Conservation (phyloP, 345 rosid genomes). For the Abelmoschus esculentus region DNA sequence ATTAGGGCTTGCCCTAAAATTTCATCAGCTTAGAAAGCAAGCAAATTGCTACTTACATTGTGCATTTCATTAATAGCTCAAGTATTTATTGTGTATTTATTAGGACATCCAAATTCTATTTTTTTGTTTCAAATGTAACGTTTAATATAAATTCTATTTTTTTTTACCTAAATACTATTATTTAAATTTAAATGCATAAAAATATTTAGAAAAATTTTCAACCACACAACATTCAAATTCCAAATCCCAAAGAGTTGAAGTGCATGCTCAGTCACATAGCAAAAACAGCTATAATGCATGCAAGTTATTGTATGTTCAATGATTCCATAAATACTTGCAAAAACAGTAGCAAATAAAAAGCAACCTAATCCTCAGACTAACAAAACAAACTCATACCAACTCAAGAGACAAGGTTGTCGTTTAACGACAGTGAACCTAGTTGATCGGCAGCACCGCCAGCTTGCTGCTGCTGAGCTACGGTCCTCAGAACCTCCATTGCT, state of each 20-base stretch:
- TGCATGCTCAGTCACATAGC: too few relatives aligned
- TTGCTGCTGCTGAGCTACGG: conserved; percentile 56
- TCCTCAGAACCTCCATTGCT: conserved; percentile 89
- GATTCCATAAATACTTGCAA: neutral
- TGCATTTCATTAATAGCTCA: too few relatives aligned
- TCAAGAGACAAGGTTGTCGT: conserved; percentile 52
- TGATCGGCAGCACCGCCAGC: conserved; percentile 60
- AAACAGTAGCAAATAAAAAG: neutral
- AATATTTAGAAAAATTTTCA: too few relatives aligned
- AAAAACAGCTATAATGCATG: too few relatives aligned
- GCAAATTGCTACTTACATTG: too few relatives aligned
- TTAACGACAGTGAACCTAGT: conserved; percentile 62
- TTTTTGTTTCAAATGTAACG: too few relatives aligned
- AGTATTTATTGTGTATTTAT: too few relatives aligned
- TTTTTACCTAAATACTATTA: too few relatives aligned
- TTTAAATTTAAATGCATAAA: too few relatives aligned
- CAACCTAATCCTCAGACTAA: neutral
- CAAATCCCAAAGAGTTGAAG: neutral
- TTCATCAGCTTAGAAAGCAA: neutral
- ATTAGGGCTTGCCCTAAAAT: neutral
- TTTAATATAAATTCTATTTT: too few relatives aligned
- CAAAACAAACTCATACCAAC: neutral
- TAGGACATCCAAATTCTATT: too few relatives aligned
- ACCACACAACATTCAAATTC: too few relatives aligned
- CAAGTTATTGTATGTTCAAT: neutral